Conservation (phyloP, 257 asterid genomes). For the Primulina huaijiensis region DNA sequence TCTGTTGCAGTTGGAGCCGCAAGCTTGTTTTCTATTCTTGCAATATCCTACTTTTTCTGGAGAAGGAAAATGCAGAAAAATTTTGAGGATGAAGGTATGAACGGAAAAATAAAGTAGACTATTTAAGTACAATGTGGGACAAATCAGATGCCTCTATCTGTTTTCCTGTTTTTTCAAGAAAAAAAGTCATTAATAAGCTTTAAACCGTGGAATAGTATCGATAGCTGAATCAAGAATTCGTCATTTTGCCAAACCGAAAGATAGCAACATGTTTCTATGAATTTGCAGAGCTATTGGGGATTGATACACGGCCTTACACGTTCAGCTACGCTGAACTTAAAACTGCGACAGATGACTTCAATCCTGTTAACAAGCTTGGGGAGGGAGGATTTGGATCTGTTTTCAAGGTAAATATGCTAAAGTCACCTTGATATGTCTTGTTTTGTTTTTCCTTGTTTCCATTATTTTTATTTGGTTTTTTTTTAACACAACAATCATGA, state of each 20-base stretch:
- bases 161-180: background rate
- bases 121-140: background rate
- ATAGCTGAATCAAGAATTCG: background rate
- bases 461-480: background rate
- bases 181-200: too few species aligned
- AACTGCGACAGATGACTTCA: constrained; percentile 46
- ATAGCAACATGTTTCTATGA: background rate
- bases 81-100: constrained; percentile 55
- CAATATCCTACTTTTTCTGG: constrained; percentile 32
- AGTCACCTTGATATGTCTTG: background rate
- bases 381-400: constrained; percentile 66
- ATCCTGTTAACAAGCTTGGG: constrained; percentile 44
- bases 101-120: constrained; percentile 11
- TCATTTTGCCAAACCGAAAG: background rate
- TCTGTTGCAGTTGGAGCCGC: constrained; percentile 43
- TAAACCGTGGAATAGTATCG: background rate
- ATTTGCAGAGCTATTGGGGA: constrained; percentile 43
- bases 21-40: constrained; percentile 37
- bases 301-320: constrained; percentile 48
- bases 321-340: constrained; percentile 44
- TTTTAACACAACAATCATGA: background rate
- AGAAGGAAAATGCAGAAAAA: constrained; percentile 40
- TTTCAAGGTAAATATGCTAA: constrained; percentile 35
- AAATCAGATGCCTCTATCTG: background rate
- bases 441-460: background rate